Base-by-base conservation (phyloP, 257 asterid species). In the Ligustrum vulgare region DNA sequence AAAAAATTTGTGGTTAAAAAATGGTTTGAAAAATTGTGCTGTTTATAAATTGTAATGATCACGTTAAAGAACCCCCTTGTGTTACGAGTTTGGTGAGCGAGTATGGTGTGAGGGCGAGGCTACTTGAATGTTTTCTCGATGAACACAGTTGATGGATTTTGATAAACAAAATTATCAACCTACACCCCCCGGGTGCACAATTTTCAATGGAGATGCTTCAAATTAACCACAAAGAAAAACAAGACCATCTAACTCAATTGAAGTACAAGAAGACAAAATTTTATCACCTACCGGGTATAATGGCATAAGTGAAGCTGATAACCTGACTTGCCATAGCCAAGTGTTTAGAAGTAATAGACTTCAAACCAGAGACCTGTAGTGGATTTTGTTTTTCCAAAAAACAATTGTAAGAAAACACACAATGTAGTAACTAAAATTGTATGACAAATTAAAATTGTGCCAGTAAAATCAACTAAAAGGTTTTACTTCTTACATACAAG, bases 281-380 rank as follows among this genome's bases (percentile, higher is more conserved):
- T 22, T 66, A 83, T 81, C 76, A 90, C 96, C 60, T 87, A 94
- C 99, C 99, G 69, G 99, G 97, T 73, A 94, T 88, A 72, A 92
- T 75, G 75, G 88, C 93, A 79, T 89, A 91, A 72, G 91, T 82
- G 84, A 92, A 94, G 83, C 98, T 91, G 79, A 94, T 89, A 79
- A 91, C 98, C 84, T 94, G 99, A 84, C 99, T 94, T 72, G 99
- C 96, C 96, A 94, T 86, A 75, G 98, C 99, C 85, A 94, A 83
- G 87, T 94, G 98, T 85, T 95, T 91, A 73, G 99, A 93, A 74
- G 99, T 94, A 78, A 94, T 94, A 82, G 99, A 94, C 86, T 88
- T 92, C 93, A 94, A 86, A 81, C 98, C 99, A 80, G 99, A 92
- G 79, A 94, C 99, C 99, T 94, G 93, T 72, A 84, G 56, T 72